Evolutionary conservation across 1,139 yeast species (phyloP).

Genomic region (Candida buenavistaensis): DNA sequence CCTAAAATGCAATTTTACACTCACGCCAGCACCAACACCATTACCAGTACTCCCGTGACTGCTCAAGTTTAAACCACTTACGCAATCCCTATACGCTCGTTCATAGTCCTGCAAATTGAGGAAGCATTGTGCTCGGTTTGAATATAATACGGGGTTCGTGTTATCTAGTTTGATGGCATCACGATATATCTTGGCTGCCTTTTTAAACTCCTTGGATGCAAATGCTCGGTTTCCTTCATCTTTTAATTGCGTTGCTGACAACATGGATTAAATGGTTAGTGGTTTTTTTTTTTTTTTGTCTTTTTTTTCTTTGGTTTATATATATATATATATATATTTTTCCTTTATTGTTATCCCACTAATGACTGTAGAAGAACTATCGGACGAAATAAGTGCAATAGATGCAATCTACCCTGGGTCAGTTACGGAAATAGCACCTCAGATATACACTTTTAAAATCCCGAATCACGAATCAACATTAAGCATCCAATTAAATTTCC

Average conservation of each 20-base stretch:
- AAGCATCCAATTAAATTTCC: slow-evolving; percentile 65
- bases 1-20: slow-evolving; percentile 62
- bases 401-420: slow-evolving; percentile 85
- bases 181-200: slow-evolving; percentile 64
- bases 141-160: slow-evolving; percentile 61
- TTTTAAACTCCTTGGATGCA: slow-evolving; percentile 47
- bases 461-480: slow-evolving; percentile 65
- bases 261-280: slow-evolving; percentile 10
- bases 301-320: no score
- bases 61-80: slow-evolving; percentile 47
- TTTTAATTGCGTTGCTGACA: slow-evolving; percentile 34
- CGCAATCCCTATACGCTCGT: slow-evolving; percentile 63
- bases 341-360: no score
- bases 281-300: slow-evolving; percentile 1
- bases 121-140: slow-evolving; percentile 79
- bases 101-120: slow-evolving; percentile 54
- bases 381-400: slow-evolving; percentile 80
- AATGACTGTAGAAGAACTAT: slow-evolving; percentile 55
- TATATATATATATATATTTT: no score
- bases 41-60: slow-evolving; percentile 23
- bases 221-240: slow-evolving; percentile 69
- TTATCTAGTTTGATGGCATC: slow-evolving; percentile 63
- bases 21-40: no score
- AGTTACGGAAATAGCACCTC: slow-evolving; percentile 29
- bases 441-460: slow-evolving; percentile 51